phyloP scores from a whole-genome alignment of 805 yeast genomes.

The Jamesozyma hellenica region DNA sequence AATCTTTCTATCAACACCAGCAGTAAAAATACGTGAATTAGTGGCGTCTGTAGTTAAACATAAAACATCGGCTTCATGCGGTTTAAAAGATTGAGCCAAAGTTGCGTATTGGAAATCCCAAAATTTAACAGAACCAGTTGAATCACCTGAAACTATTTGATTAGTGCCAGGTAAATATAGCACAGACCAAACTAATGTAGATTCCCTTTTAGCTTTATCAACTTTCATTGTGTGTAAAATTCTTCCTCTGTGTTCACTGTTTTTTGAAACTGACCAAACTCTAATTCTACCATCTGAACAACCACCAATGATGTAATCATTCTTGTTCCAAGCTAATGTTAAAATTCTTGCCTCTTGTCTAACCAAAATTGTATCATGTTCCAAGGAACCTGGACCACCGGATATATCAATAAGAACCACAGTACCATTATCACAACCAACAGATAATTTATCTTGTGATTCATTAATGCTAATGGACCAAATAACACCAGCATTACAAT shows the following conservation, averaged over 20 bases:
- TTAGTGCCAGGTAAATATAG: constrained; percentile 47
- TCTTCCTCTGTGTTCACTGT: constrained; percentile 40
- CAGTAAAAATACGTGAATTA: constrained; percentile 64
- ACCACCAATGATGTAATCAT: constrained; percentile 70
- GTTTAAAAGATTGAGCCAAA: constrained; percentile 66
- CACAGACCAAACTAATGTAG: constrained; percentile 88
- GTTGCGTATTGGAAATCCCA: constrained; percentile 82
- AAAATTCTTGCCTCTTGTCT: constrained; percentile 78
- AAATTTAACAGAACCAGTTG: constrained; percentile 85
- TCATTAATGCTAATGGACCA: constrained; percentile 76
- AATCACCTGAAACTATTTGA: constrained; percentile 91
- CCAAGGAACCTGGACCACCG: constrained; percentile 78
- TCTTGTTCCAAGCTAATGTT: constrained; percentile 64
- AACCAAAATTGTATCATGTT: constrained; percentile 64
- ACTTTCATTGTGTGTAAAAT: constrained; percentile 81
- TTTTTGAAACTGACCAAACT: constrained; percentile 48
- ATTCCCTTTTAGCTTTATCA: constrained; percentile 75
- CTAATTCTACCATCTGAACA: constrained; percentile 91
- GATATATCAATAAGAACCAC: constrained; percentile 76
- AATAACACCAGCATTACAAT: constrained; percentile 85
- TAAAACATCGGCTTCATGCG: constrained; percentile 87
- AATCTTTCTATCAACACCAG: constrained; percentile 90
- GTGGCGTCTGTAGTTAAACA: constrained; percentile 51
- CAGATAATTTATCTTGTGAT: constrained; percentile 56
- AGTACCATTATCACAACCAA: constrained; percentile 93